Evolutionary conservation across 306 rosid genomes (phyloP).

Genomic region (Alnus rubra): DNA sequence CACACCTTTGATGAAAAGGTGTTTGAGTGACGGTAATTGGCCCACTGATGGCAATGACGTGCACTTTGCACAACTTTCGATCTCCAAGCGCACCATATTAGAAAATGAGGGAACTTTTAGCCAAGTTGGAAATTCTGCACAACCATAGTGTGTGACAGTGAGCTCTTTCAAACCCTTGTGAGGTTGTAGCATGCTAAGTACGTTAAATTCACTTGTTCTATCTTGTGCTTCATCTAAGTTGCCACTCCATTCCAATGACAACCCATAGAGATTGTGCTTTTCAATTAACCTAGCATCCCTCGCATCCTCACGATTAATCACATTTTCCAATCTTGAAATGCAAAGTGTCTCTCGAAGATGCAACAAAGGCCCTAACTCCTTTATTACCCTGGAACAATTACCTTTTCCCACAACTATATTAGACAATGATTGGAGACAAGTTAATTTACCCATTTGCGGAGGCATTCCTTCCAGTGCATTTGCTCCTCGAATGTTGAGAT

Average conservation of each 20-base stretch:
- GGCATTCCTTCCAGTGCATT: too few species aligned
- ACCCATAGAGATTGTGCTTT: neutral
- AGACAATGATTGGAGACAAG: too few species aligned
- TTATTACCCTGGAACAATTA: too few species aligned
- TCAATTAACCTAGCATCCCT: neutral
- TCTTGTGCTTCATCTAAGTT: too few species aligned
- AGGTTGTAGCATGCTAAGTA: conserved; percentile 2
- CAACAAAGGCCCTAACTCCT: neutral
- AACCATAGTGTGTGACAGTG: neutral
- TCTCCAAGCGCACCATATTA: neutral
- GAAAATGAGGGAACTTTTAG: neutral
- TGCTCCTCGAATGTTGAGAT: too few species aligned
- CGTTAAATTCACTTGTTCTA: neutral
- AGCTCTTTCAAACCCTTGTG: neutral
- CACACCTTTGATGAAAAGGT: neutral
- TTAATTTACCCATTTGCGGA: neutral
- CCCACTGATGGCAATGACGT: neutral
- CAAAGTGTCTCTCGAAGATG: neutral
- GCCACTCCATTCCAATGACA: neutral
- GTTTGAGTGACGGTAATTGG: neutral
- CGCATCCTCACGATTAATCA: neutral
- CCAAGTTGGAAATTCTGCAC: neutral
- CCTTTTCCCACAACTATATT: too few species aligned
- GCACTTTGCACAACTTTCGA: neutral
- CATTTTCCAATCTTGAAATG: neutral